Evolutionary conservation across 2,329 filamentous ascomycete genomes (phyloP), one percentile per base, ranked within the genome.

Genomic region (Aspergillus sp.): DNA sequence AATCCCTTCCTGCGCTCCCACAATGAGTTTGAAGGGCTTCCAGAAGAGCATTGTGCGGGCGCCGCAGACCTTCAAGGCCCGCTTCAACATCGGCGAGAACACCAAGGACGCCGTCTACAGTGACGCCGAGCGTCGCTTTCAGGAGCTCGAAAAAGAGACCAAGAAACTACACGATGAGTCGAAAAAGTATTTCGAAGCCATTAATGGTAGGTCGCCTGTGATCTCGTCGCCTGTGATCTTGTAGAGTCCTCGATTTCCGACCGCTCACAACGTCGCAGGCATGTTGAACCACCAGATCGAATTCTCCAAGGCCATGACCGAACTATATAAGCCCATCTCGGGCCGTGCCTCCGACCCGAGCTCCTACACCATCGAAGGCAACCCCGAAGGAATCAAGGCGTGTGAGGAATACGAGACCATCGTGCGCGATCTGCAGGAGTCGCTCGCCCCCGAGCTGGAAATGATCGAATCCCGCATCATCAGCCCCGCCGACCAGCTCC

Each of bases 201-300:
- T 99, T 77, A 96, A 97, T 76, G 89, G 82, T 85, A 69, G 55
- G 17, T 20, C 26, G 48, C 30, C 42, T 24, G 3, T 30, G n/a
- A 9, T 17, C 7, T 17, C n/a, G 36, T 20, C 26, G 48, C 30
- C 42, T 24, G 3, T 30, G n/a, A 9, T 17, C 7, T 17, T 8
- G 36, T 11, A 11, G 26, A 9, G 26, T 30, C 10, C 9, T 13
- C 33, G 3, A 14, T 19, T 10, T 8, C 26, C 13, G 19, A 13
- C 10, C 16, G 17, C 41, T 22, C 41, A n/a, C 41, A 2, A 26
- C 30, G 24, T 45, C 17, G 5, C 57, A 85, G 82, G 88, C 79
- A 99, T 99, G 94, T 83, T 99, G 65, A 84, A 80, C 68, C 92
- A 97, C 76, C 94, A 99, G 78, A 97, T 99, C 74, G 93, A 95